Evolutionary conservation across 345 rosid genomes (phyloP).

Genomic region (Arabidopsis suecica): DNA sequence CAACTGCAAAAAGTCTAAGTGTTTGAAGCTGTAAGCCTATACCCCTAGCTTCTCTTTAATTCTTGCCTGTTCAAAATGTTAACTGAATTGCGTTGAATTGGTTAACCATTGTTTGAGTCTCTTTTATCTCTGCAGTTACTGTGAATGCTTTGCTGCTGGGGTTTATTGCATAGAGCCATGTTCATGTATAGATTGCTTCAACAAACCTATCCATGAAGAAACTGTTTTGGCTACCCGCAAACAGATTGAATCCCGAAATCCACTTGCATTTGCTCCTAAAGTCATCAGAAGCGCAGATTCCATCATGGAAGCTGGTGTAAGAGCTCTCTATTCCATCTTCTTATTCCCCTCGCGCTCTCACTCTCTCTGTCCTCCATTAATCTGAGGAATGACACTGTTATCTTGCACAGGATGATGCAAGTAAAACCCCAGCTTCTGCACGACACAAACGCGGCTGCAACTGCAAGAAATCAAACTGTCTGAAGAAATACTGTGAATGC

Average conservation of each 20-base stretch:
- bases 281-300: constrained; percentile 75
- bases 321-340: constrained; percentile 36
- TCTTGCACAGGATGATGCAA: constrained; percentile 68
- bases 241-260: constrained; percentile 94
- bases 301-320: constrained; percentile 65
- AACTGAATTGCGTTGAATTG: constrained; percentile 13
- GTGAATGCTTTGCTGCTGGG: constrained; percentile 99
- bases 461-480: constrained; percentile 95
- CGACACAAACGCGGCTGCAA: constrained; percentile 96
- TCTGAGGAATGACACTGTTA: constrained; percentile 12
- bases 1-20: constrained; percentile 95
- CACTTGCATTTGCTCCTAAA: constrained; percentile 99
- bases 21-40: constrained; percentile 91
- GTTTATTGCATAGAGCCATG: constrained; percentile 95
- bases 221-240: constrained; percentile 94
- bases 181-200: constrained; percentile 93
- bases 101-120: constrained; percentile 1
- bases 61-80: neutral
- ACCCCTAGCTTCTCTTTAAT: constrained; percentile 13
- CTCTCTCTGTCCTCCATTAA: constrained; percentile 14
- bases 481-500: constrained; percentile 99
- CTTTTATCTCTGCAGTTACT: constrained; percentile 63
- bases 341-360: neutral
- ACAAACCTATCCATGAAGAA: constrained; percentile 91
- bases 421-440: constrained; percentile 94